Evolutionary conservation across 768 basidiomycete genomes (phyloP).

Genomic region (Termitomyces sp.): DNA sequence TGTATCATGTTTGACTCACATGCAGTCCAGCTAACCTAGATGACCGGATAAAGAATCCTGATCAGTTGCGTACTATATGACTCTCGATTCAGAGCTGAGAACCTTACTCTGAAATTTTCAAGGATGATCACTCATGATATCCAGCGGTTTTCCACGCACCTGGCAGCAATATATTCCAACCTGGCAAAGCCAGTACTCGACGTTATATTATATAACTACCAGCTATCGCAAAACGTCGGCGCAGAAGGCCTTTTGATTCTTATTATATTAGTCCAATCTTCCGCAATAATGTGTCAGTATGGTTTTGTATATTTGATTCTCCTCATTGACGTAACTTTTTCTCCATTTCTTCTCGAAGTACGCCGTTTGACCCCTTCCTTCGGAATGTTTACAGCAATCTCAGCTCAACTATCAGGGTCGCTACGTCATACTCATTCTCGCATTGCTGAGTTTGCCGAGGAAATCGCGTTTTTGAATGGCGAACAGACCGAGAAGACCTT

Average conservation of each 20-base stretch:
- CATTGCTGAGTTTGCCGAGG: slow-evolving; percentile 82
- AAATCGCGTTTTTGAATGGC: slow-evolving; percentile 84
- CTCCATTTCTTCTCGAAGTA: slow-evolving; percentile 41
- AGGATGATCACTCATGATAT: slow-evolving; percentile 97
- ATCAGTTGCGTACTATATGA: slow-evolving; percentile 55
- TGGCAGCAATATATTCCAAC: slow-evolving; percentile 93
- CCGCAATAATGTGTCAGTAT: slow-evolving; percentile 72
- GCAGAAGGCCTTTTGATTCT: slow-evolving; percentile 85
- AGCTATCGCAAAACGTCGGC: slow-evolving; percentile 89
- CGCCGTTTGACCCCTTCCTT: slow-evolving; percentile 88
- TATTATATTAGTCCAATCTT: slow-evolving; percentile 78
- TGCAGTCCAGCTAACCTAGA: slow-evolving; percentile 75
- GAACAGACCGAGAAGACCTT: slow-evolving; percentile 88
- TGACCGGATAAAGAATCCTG: slow-evolving; percentile 93
- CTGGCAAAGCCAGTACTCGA: slow-evolving; percentile 91
- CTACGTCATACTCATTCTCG: slow-evolving; percentile 91
- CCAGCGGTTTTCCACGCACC: slow-evolving; percentile 82
- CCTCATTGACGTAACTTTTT: not conserved
- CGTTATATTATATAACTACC: slow-evolving; percentile 92
- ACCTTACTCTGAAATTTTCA: not conserved
- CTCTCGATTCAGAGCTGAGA: slow-evolving; percentile 8
- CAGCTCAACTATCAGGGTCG: slow-evolving; percentile 83
- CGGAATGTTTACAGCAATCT: slow-evolving; percentile 83
- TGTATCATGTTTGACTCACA: not conserved
- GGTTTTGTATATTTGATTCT: not conserved